Base-by-base conservation (phyloP, 441 rosid species). In the Arabidopsis lyrata region DNA sequence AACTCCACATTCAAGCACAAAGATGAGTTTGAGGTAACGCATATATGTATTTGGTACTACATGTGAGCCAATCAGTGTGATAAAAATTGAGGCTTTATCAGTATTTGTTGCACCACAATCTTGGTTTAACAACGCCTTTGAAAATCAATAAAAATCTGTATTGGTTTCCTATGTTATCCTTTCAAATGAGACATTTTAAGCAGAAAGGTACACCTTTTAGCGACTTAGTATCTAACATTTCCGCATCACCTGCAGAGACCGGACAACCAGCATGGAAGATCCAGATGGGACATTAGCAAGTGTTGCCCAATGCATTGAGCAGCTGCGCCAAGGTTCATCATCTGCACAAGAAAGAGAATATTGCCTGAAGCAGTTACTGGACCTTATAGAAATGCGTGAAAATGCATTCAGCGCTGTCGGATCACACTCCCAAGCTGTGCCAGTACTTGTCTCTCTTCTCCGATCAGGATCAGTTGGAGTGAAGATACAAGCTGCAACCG, bases 401-500 rank as follows among this genome's bases (percentile, higher is more conserved):
- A 90, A 89, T 78, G 99, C 99, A 66, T 92, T 94, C 83, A 88
- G 99, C 79, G 99, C 99, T 77, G 99, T 96, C 66, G 99, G 97
- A 70, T 92, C 99, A 79, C 99, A 96, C 82, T 96, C 99, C 76
- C 99, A 96, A 82, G 99, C 99, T 66, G 99, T 96, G 75, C 99
- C 99, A 22, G 99, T 96, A 53, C 99, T 96, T 76, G 99, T 96
- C 72, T 96, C 99, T 68, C 99, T 94, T 81, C 99, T 96, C 65
- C 97, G 99, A 49, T 94, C 99, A 44, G 99, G 99, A 66, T 88
- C 97, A 22, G 73, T 87, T 41, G 99, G 94, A 69, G 96, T 96
- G 78, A 96, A 96, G 89, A 94, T 90, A 81, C 97, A 96, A 76
- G 98, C 98, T 74, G 97, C 99, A 61, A 86, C 87, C 63, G 99